A percentile compares a stretch with the other conserved stretches of the same genome.
Evolutionary conservation across 768 basidiomycete genomes (phyloP).

Genomic region (Termitomyces sp.): DNA sequence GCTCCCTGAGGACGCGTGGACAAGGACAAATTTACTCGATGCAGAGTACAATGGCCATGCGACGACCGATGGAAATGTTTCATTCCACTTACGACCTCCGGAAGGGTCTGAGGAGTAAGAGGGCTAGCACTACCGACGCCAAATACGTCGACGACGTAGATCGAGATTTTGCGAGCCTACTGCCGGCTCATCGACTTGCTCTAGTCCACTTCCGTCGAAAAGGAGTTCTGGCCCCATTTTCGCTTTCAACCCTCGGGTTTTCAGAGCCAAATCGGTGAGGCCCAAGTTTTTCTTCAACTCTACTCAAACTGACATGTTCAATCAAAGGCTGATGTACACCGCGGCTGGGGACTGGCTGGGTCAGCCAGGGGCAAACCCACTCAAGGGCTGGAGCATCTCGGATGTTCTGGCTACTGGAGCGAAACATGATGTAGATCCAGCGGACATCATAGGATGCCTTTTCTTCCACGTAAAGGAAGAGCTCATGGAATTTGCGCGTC

Average conservation of each 20-base stretch:
- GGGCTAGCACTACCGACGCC: constrained; percentile 26
- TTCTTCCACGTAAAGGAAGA: constrained; percentile 39
- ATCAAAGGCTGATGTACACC: constrained; percentile 36
- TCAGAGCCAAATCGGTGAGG: constrained; percentile 33
- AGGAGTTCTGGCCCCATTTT: constrained; percentile 33
- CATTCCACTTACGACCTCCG: constrained; percentile 18
- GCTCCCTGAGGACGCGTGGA: constrained; percentile 27
- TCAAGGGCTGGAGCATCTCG: constrained; percentile 44
- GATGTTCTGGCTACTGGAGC: constrained; percentile 32
- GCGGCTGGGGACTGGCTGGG: constrained; percentile 39
- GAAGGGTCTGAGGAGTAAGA: constrained; percentile 23
- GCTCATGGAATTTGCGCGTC: constrained; percentile 29
- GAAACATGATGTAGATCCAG: constrained; percentile 25
- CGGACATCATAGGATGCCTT: constrained; percentile 34
- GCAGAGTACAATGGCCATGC: constrained; percentile 30
- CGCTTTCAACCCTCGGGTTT: constrained; percentile 25
- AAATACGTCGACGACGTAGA: constrained; percentile 35
- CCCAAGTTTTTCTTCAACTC: not conserved
- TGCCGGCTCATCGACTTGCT: constrained; percentile 33
- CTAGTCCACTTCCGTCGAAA: constrained; percentile 31
- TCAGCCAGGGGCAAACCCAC: constrained; percentile 33
- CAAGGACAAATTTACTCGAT: constrained; percentile 28
- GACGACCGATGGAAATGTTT: constrained; percentile 33
- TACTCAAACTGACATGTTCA: not conserved
- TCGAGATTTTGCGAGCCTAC: constrained; percentile 30